These are phyloP conservation scores for Fusarium sp. DNA, from an alignment of 2,329 filamentous ascomycete species.

Conservation along the genomic window DNA sequence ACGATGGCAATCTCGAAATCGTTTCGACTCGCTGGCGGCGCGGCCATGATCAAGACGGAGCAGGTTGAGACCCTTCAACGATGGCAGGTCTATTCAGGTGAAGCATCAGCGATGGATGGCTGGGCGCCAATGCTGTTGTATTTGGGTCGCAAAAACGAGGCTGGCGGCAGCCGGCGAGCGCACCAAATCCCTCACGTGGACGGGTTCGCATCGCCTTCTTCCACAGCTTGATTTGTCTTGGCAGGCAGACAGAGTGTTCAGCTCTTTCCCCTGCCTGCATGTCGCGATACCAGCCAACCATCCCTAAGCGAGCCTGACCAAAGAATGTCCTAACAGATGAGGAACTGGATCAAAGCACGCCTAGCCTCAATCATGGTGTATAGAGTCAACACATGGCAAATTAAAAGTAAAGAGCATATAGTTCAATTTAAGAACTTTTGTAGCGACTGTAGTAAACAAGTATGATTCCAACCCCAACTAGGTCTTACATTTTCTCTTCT, in stretches of 20 bases:
- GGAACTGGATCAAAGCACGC: too few species aligned
- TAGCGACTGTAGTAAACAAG: too few species aligned
- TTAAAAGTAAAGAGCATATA: too few species aligned
- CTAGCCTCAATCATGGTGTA: too few species aligned
- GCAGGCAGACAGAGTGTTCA: neutral
- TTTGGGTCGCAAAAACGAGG: neutral
- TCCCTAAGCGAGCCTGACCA: neutral
- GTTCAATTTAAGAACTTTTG: too few species aligned
- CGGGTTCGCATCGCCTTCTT: neutral
- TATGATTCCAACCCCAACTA: too few species aligned
- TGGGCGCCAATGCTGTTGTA: neutral
- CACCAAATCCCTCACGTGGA: neutral
- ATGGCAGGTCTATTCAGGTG: neutral
- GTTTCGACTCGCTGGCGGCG: neutral
- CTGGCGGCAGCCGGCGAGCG: neutral
- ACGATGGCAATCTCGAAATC: slow-evolving; percentile 44
- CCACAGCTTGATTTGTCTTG: neutral
- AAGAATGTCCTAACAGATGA: neutral
- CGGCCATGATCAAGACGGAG: neutral
- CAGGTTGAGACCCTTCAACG: neutral
- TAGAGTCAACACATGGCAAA: too few species aligned
- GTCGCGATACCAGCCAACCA: neutral
- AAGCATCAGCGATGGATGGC: neutral
- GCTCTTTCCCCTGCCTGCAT: neutral
- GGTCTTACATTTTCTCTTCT: too few species aligned